Base-by-base conservation (phyloP, 192 early-diverging fungal genomes). In the Gamsiella multidivaricata region DNA sequence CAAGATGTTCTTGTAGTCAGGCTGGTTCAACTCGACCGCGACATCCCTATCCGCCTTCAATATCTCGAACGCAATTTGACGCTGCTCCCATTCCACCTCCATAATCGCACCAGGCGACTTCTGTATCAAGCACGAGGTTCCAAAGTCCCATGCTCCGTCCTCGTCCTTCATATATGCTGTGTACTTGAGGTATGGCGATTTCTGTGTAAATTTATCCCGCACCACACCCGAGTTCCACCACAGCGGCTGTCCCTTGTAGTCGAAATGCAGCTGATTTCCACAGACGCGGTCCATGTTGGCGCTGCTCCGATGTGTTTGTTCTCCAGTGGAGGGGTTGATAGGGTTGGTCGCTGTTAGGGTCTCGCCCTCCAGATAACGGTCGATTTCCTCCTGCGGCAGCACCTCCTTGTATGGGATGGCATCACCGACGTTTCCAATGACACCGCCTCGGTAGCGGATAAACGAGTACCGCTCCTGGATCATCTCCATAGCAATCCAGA, bases 401-500 rank as follows among this genome's bases (percentile, higher is more conserved):
- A 51, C 26, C 17, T 69, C 39, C n/a, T 64, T 58, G 10, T 54
- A 58, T 12, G 80, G 78, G 8, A 82, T 81, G 5, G 51, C 79
- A 61, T 80, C 74, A 23, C 81, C 82, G 15, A 83, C 68, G 42
- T 70, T 82, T 20, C 88, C 90, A 37, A 89, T 73, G 26, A 82
- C 78, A 9, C 80, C 88, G 10, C 82, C 86, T 45, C 80, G 56
- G 1, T 71, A 84, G 18, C 70, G 70, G n/a, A 80, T 55, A 49
- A 85, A 88, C n/a, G 81, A 68, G 57, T 87, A 87, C 1, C 79
- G 87, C 25, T 83, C 81, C 25, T 87, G 80, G 34, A 84, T 64
- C 83, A 88, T 84, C 67, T 91, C 91, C 56, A 75, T 62, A 0
- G 82, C 89, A 34, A 90, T 81, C 91, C 91, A 92, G 43, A 88